Conservation (phyloP, 306 rosid species). For the Purshia tridentata region DNA sequence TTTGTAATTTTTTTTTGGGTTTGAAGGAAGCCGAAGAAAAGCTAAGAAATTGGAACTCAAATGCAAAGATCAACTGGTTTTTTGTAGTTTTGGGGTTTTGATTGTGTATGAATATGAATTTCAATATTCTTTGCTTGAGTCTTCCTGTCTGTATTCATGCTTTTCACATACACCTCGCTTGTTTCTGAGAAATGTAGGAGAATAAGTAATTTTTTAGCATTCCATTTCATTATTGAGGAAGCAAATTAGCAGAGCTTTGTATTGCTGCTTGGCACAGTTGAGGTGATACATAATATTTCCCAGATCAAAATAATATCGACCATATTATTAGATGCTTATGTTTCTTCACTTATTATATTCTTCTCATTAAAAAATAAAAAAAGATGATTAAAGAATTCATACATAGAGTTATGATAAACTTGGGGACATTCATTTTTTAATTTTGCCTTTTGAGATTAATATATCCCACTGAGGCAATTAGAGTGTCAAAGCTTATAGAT, state of each 20-base stretch:
- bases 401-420: neutral
- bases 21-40: conserved; percentile 9
- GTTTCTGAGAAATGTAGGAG: neutral
- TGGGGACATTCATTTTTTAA: neutral
- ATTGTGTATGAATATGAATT: neutral
- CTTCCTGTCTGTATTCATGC: neutral
- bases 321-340: conserved; percentile 1
- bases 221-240: conserved; percentile 1
- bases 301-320: neutral
- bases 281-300: neutral
- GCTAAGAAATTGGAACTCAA: neutral
- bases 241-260: conserved; percentile 3
- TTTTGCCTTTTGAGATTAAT: neutral
- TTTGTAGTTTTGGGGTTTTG: conserved; percentile 8
- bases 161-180: neutral
- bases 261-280: conserved; percentile 16
- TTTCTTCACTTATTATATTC: neutral
- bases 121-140: neutral
- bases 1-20: neutral
- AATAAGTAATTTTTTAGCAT: neutral
- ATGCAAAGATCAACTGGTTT: neutral
- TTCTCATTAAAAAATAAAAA: neutral
- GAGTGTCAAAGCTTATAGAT: neutral
- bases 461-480: neutral
- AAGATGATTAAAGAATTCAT: conserved; percentile 3